Conservation (phyloP, 805 yeast species). For the Hanseniaspora taiwanica region DNA sequence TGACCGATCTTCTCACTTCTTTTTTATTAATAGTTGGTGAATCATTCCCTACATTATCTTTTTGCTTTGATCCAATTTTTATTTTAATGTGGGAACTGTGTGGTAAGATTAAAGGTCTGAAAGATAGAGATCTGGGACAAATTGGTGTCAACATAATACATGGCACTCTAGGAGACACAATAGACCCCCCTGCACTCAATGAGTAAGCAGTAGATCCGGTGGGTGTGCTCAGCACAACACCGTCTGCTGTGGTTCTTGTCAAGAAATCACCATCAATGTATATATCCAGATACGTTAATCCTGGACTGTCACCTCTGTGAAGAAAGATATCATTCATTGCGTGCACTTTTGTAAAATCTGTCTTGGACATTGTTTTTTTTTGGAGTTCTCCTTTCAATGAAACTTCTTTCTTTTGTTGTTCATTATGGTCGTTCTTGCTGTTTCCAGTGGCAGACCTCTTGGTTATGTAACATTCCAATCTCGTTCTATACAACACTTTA, state of each 20-base stretch:
- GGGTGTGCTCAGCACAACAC: constrained; percentile 74
- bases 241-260: constrained; percentile 89
- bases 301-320: constrained; percentile 83
- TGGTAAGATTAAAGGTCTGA: constrained; percentile 78
- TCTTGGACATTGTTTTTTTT: constrained; percentile 4
- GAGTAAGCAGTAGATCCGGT: constrained; percentile 95
- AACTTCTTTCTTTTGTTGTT: constrained; percentile 4
- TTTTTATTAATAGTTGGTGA: no score
- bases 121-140: constrained; percentile 83
- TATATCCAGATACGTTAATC: constrained; percentile 72
- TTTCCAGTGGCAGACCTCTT: background rate
- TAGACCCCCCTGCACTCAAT: constrained; percentile 80
- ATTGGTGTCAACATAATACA: constrained; percentile 78
- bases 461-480: constrained; percentile 62
- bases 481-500: constrained; percentile 58
- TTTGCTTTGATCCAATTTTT: constrained; percentile 37
- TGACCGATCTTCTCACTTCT: constrained; percentile 35
- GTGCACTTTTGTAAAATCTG: constrained; percentile 31
- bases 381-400: background rate
- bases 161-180: constrained; percentile 79
- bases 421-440: background rate
- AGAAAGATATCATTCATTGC: constrained; percentile 89
- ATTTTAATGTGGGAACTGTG: constrained; percentile 60
- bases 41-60: constrained; percentile 21
- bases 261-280: constrained; percentile 70